Evolutionary conservation across 352 stramenopile genomes (phyloP).

Genomic region (Pythium graminicola): DNA sequence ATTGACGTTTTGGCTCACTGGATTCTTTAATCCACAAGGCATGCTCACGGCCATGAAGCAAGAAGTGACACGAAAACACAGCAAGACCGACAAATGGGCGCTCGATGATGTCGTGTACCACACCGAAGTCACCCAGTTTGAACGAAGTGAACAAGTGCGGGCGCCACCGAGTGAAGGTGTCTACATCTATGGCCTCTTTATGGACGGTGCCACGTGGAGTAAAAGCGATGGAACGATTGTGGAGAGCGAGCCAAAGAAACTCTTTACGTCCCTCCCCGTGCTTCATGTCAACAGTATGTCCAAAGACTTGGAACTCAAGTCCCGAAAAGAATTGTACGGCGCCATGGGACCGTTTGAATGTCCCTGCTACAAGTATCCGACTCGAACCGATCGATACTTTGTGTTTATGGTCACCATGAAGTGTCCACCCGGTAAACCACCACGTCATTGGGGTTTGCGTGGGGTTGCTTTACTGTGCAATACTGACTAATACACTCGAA

Average conservation of each 20-base stretch:
- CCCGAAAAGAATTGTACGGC: constrained; percentile 91
- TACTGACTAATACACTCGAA: constrained; percentile 53
- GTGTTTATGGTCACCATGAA: constrained; percentile 95
- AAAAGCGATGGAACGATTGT: constrained; percentile 91
- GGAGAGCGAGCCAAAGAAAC: constrained; percentile 95
- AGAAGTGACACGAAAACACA: constrained; percentile 96
- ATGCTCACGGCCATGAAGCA: constrained; percentile 99
- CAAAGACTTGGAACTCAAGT: constrained; percentile 91
- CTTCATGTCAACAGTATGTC: constrained; percentile 95
- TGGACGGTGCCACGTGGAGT: constrained; percentile 96
- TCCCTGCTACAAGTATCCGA: constrained; percentile 97
- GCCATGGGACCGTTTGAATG: constrained; percentile 90
- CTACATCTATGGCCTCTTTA: constrained; percentile 96
- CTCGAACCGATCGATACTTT: constrained; percentile 93
- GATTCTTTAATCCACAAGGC: constrained; percentile 98
- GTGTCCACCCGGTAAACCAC: constrained; percentile 81
- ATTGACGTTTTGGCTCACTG: constrained; percentile 96
- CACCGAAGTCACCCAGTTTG: constrained; percentile 94
- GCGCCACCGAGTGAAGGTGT: constrained; percentile 90
- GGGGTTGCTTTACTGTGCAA: constrained; percentile 94
- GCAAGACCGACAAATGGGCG: constrained; percentile 95
- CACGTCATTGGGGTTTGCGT: constrained; percentile 92
- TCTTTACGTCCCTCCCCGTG: constrained; percentile 94
- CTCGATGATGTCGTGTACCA: constrained; percentile 98
- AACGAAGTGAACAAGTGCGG: constrained; percentile 87